Base-by-base conservation (phyloP, 2,329 filamentous ascomycete species). In the Calonectria henricotiae region DNA sequence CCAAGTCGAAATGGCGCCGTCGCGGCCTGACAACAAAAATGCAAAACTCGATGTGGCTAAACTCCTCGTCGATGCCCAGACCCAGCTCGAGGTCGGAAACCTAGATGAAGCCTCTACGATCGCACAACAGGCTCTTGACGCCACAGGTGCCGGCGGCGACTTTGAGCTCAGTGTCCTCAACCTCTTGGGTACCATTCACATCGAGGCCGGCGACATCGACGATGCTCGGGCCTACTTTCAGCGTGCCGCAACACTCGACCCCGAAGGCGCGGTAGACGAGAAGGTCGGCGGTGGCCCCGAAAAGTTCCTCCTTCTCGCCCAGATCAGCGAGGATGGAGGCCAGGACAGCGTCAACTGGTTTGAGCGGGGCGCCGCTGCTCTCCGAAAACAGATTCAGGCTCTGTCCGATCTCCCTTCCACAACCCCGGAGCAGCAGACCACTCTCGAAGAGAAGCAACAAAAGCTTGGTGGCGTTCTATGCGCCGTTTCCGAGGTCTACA, bases 401-500 rank as follows among this genome's bases (percentile, higher is more conserved):
- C 82, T 96, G 23, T 89, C 91, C 73, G 87, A 86, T 46, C 67
- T 81, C 9, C 71, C 79, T 20, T 80, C 74, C 68, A 84, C 83
- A 68, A 84, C 79, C 15, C 69, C 78, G 37, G 81, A 84, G 74
- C 79, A 85, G 76, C 81, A 86, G 78, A 78, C 77, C 23, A 74
- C 84, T 27, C 77, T 91, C 46, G 88, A 91, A 32, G 93, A 89
- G 82, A 94, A 94, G 86, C 92, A 92, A 81, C 87, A 88, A 74
- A 96, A 96, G 83, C 87, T 98, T 41, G 94, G 95, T 2, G 94
- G 94, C 76, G 94, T 95, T n/a, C 88, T 99, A 41, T 99, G 97
- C 83, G 94, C 94, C 32, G 94, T 98, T 71, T 92, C 94, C 7
- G 96, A 99, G 85, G 94, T 99, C 61, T 99, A 98, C 86, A 99